Base-by-base conservation (phyloP, 192 early-diverging fungal species). In the Coemansia erecta region DNA sequence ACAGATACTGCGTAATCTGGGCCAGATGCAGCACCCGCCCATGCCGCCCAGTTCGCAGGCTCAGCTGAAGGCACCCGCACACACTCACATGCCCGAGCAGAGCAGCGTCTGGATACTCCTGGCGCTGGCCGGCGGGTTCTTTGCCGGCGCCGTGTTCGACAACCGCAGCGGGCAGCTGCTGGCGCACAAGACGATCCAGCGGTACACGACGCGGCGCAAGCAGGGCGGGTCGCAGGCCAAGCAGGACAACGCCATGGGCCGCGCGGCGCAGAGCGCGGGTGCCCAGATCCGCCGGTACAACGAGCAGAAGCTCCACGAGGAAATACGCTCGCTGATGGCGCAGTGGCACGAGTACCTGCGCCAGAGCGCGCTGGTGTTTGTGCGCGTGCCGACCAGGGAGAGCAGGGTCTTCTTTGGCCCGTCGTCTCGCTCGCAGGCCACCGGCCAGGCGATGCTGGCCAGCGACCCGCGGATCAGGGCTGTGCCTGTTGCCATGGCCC, bases 121-220 rank as follows among this genome's bases (percentile, higher is more conserved):
- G 19, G 86, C 90, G 83, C 58, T 92, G 28, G 85, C 87, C n/a
- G 89, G 87, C 49, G 92, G 95, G 12, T 89, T 92, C 64, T 99
- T 99, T 82, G 92, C 92, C 8, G 97, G 88, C 13, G 84, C 88
- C 3, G 84, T 98, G 8, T 82, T 95, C 52, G 92, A 95, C 67
- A 81, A 87, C 58, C 68, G 68, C 26, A 77, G 75, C 17, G 84
- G 84, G 41, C 67, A 80, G 43, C 64, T 87, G 22, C 41, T 92
- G 4, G 86, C 78, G 0, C 93, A 98, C 80, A 99, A 98, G 74
- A 92, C 94, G 21, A 87, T 97, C 58, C 94, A 95, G 67, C 83
- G 97, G 37, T 99, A 99, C 74, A 99, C 97, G 6, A 95, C 94
- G 5, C 86, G 97, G 33, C 79, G 89, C 55, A 97, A 98, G 63